Percentiles rank a stretch among this genome's conserved stretches.
phyloP scores from a whole-genome alignment of 176 grass and related monocot genomes.

The Oropetium thomaeum region DNA sequence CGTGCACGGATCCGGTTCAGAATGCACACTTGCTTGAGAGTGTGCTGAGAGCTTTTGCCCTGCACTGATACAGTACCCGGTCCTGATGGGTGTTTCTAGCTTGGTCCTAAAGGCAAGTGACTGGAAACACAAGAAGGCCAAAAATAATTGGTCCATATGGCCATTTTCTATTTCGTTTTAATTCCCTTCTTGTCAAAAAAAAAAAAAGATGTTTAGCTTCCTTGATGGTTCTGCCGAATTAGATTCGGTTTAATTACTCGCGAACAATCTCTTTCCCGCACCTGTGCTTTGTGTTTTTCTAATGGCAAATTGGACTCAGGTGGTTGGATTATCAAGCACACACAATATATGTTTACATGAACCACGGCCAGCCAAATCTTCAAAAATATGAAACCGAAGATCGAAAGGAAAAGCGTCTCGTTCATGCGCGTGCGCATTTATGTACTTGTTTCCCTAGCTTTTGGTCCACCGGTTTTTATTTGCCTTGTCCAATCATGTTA shows the following conservation, averaged over 20 bases:
- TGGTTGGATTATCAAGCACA: neutral
- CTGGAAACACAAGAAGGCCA: neutral
- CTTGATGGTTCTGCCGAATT: neutral
- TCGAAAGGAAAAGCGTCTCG: neutral
- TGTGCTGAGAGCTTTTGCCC: neutral
- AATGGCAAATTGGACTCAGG: neutral
- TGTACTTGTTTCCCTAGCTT: neutral
- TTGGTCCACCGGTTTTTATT: neutral
- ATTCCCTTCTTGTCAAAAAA: too few relatives aligned
- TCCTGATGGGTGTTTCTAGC: neutral
- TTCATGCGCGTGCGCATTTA: neutral
- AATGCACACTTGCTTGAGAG: neutral
- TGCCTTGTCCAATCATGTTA: neutral
- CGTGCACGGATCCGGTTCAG: neutral
- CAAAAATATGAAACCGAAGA: neutral
- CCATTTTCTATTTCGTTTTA: neutral
- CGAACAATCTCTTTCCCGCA: neutral
- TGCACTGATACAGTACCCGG: neutral
- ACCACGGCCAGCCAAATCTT: neutral
- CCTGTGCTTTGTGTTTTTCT: neutral
- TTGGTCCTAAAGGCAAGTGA: constrained; percentile 33
- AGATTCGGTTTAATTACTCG: constrained; percentile 1
- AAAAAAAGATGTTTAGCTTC: too few relatives aligned
- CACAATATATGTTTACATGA: neutral
- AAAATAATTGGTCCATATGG: neutral